phyloP scores from a whole-genome alignment of 192 early-diverging fungal species.

The Podila minutissima region DNA sequence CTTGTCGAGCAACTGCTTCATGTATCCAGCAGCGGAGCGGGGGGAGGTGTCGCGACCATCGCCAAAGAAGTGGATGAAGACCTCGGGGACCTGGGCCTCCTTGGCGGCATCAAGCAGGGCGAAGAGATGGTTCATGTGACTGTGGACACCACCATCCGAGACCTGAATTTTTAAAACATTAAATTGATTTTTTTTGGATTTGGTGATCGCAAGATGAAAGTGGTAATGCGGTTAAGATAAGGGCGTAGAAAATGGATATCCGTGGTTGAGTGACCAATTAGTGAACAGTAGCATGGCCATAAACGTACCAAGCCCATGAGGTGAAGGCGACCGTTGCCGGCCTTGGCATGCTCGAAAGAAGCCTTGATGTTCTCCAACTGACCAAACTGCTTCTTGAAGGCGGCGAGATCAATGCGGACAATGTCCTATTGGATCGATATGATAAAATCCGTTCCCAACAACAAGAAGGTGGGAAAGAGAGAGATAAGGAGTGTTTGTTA shows the following conservation, averaged over 20 bases:
- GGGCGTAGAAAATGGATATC: not conserved
- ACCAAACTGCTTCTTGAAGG: constrained; percentile 87
- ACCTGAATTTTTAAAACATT: constrained; percentile 26
- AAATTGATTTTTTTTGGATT: not conserved
- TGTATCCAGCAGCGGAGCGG: constrained; percentile 84
- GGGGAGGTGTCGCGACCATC: constrained; percentile 98
- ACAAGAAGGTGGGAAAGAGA: not conserved
- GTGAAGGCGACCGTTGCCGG: constrained; percentile 88
- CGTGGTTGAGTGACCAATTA: not conserved
- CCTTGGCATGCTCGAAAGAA: constrained; percentile 88
- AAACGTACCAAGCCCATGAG: constrained; percentile 83
- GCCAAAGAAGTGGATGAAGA: constrained; percentile 96
- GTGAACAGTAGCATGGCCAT: constrained; percentile 7
- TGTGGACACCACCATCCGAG: constrained; percentile 99
- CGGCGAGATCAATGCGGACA: constrained; percentile 95
- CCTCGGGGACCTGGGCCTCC: constrained; percentile 80
- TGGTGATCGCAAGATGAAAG: not conserved
- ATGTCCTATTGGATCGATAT: constrained; percentile 76
- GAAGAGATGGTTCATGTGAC: constrained; percentile 91
- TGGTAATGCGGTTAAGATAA: not conserved
- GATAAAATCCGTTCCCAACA: not conserved
- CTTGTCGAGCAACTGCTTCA: constrained; percentile 75
- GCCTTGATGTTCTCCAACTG: constrained; percentile 76
- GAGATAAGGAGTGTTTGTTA: constrained; percentile 2
- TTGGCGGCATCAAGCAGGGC: constrained; percentile 88